Evolutionary conservation across 768 basidiomycete genomes (phyloP).

Genomic region (Leccinum broughii): DNA sequence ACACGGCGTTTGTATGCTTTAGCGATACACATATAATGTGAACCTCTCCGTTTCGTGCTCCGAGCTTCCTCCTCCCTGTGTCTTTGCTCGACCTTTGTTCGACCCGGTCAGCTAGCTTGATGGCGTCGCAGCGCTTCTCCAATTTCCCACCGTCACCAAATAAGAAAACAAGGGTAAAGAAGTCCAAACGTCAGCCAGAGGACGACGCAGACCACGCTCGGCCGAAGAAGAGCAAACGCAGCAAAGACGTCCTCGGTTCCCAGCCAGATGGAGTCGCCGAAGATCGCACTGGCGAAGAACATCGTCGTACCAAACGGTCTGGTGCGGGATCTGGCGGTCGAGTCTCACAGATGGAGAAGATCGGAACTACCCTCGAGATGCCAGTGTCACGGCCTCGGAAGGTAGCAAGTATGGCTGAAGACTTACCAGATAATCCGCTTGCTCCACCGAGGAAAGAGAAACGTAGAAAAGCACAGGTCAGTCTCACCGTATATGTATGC

Average conservation of each 20-base stretch:
- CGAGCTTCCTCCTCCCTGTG: no score
- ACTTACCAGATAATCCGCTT: neutral
- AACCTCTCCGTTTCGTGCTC: no score
- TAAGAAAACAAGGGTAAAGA: neutral
- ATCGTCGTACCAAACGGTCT: neutral
- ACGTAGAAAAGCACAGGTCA: neutral
- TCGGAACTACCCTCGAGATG: neutral
- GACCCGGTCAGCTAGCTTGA: no score
- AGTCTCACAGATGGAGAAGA: neutral
- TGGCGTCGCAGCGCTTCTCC: neutral
- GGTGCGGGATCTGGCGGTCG: neutral
- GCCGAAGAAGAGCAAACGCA: neutral
- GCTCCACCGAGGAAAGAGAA: neutral
- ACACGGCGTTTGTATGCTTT: no score
- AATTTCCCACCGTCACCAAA: neutral
- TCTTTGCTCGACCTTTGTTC: neutral
- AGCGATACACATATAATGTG: no score
- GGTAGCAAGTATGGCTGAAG: neutral
- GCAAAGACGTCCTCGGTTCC: neutral
- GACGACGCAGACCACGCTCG: neutral
- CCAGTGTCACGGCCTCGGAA: neutral
- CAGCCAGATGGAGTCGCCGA: neutral
- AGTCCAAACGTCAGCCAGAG: neutral
- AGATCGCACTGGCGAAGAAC: neutral
- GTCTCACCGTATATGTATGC: neutral